Evolutionary conservation across 805 yeast species (phyloP), one percentile per base, ranked within the genome.

Genomic region (Metschnikowia similis): DNA sequence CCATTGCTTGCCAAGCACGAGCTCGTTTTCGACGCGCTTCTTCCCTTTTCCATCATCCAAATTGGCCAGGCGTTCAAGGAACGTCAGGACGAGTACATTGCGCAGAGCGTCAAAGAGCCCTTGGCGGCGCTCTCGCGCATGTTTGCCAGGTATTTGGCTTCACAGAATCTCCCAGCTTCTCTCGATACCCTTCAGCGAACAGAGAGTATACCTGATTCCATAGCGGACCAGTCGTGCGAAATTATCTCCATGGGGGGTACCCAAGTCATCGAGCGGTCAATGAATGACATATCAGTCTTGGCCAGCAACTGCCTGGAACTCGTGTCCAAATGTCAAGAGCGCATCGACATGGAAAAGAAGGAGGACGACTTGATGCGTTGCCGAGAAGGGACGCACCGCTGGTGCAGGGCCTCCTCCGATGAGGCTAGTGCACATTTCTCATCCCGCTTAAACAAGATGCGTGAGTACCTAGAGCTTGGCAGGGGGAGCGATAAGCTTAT

Each of bases 31-130:
- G 66, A 68, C n/a, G 79, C 79, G 17, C 65, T 90, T 2, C 61
- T 89, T 2, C 96, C 97, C 0, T 79, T 78, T 55, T 65, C 75
- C 3, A 79, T 88, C 1, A 76, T 87, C 38, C 87, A 84, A 56
- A 75, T 81, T 2, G 82, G 89, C 0, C 80, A 78, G 37, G 84
- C 90, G 0, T 87, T 81, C 60, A 75, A 79, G 47, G 92, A 85
- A 52, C 72, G 91, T 52, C 83, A 82, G 50, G 80, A 79, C 11
- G 67, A 66, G 3, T 86, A 76, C 58, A 71, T 86, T 8, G 67
- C 67, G 29, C 76, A 79, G 43, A 71, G 55, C 49, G 69, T 64
- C 48, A 61, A 54, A 55, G 68, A 65, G 2, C 89, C 90, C 0
- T 57, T 84, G 1, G 65, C 66, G 21, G 68, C 77, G 3, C 59